A percentile compares a stretch with the other conserved stretches of the same genome.
Conservation (phyloP, 495 filamentous ascomycete species). For the Penicillium herquei region DNA sequence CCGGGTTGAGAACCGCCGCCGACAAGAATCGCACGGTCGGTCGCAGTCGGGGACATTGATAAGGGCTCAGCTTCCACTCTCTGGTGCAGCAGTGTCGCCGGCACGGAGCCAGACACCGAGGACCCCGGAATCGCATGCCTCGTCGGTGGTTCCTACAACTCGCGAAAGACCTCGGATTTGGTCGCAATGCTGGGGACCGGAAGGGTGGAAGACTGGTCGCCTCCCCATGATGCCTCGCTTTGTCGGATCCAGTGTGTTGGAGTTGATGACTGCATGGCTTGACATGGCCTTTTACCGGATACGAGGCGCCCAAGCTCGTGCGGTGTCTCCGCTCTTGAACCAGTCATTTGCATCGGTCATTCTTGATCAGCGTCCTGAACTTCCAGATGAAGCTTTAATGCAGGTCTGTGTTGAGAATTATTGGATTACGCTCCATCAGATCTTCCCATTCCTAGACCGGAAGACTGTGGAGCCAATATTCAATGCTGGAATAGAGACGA, state of each 20-base stretch:
- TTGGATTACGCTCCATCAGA: background rate
- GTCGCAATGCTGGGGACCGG: conserved; percentile 14
- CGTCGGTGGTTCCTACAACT: background rate
- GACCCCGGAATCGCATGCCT: background rate
- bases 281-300: conserved; percentile 16
- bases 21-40: conserved; percentile 1
- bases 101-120: no score
- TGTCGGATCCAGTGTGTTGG: conserved; percentile 8
- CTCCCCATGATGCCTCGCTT: conserved; percentile 16
- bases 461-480: background rate
- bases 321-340: conserved; percentile 8
- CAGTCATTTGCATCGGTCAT: background rate
- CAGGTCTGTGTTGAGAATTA: background rate
- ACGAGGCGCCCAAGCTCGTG: background rate
- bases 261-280: conserved; percentile 15
- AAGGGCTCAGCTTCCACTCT: background rate
- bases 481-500: background rate
- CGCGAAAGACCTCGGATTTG: conserved; percentile 9
- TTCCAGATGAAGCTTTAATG: background rate
- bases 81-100: background rate
- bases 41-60: background rate
- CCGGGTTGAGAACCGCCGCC: background rate
- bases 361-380: background rate
- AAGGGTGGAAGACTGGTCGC: conserved; percentile 13
- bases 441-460: background rate